Conservation (phyloP, 2,329 filamentous ascomycete species). For the Cytospora piceicola region DNA sequence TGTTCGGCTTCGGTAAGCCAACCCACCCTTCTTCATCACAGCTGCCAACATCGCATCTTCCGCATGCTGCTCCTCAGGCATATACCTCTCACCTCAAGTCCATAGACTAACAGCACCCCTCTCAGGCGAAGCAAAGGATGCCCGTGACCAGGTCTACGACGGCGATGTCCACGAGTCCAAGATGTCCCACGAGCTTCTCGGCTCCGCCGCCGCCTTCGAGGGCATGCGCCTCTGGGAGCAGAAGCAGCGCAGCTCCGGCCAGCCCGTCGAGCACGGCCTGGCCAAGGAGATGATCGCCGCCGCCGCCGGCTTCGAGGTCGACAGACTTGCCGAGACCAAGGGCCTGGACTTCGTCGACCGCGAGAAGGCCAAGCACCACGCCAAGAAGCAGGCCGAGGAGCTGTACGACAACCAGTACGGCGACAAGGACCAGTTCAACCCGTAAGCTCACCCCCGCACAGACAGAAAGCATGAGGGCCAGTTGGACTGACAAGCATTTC, state of each 20-base stretch:
- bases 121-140: constrained; percentile 46
- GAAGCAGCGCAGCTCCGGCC: constrained; percentile 70
- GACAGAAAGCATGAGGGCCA: too few species aligned
- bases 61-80: neutral
- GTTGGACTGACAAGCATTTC: neutral
- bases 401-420: constrained; percentile 68
- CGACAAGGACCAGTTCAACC: constrained; percentile 56
- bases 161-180: constrained; percentile 58
- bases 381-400: constrained; percentile 59
- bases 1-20: constrained; percentile 33
- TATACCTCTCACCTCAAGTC: neutral
- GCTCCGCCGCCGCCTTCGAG: constrained; percentile 76
- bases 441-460: constrained; percentile 47
- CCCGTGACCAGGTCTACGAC: constrained; percentile 50
- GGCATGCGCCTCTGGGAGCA: constrained; percentile 83
- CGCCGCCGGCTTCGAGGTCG: constrained; percentile 74
- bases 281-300: constrained; percentile 79
- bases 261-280: constrained; percentile 71
- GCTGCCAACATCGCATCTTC: neutral
- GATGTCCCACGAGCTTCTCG: constrained; percentile 74
- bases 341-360: constrained; percentile 63
- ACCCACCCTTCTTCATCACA: neutral
- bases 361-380: constrained; percentile 62
- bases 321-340: constrained; percentile 75
- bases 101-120: constrained; percentile 1